These are phyloP conservation scores for Daldinia vernicosa DNA, from an alignment of 495 filamentous ascomycete species.

Conservation along the genomic window DNA sequence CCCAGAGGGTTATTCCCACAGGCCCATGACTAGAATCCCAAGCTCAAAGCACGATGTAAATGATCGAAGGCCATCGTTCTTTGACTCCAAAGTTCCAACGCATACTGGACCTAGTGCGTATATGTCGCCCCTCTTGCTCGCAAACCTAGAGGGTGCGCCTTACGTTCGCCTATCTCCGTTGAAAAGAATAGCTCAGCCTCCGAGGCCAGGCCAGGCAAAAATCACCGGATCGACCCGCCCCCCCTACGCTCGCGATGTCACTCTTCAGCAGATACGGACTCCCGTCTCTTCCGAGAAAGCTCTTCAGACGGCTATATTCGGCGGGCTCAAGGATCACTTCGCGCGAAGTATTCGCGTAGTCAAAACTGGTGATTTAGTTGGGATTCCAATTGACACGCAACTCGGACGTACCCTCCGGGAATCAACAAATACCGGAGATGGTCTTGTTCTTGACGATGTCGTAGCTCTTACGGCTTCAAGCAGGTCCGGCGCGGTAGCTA, in stretches of 20 bases:
- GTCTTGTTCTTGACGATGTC: constrained; percentile 72
- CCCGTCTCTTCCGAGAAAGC: constrained; percentile 85
- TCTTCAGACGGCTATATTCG: constrained; percentile 83
- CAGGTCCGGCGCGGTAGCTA: constrained; percentile 35
- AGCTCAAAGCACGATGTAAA: constrained; percentile 57
- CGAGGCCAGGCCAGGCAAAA: constrained; percentile 55
- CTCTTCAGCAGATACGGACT: constrained; percentile 87
- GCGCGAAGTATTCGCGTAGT: constrained; percentile 79
- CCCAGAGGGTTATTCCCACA: constrained; percentile 71
- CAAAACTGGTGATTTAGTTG: constrained; percentile 85
- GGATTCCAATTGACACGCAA: constrained; percentile 82
- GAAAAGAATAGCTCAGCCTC: constrained; percentile 53
- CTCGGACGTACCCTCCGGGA: constrained; percentile 80
- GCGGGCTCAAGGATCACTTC: constrained; percentile 86
- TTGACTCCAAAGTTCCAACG: constrained; percentile 62
- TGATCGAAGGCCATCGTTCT: constrained; percentile 61
- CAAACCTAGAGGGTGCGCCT: constrained; percentile 80
- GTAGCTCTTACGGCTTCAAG: constrained; percentile 55
- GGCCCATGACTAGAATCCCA: constrained; percentile 61
- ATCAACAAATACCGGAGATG: constrained; percentile 61
- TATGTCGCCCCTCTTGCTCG: constrained; percentile 83
- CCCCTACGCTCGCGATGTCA: constrained; percentile 89
- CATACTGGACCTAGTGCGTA: constrained; percentile 69
- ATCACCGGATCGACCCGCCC: constrained; percentile 70
- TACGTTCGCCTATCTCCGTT: constrained; percentile 77